A percentile compares a stretch with the other conserved stretches of the same genome.
Evolutionary conservation across 75 land plant genomes (phyloP).

Genomic region (Picea sitchensis): DNA sequence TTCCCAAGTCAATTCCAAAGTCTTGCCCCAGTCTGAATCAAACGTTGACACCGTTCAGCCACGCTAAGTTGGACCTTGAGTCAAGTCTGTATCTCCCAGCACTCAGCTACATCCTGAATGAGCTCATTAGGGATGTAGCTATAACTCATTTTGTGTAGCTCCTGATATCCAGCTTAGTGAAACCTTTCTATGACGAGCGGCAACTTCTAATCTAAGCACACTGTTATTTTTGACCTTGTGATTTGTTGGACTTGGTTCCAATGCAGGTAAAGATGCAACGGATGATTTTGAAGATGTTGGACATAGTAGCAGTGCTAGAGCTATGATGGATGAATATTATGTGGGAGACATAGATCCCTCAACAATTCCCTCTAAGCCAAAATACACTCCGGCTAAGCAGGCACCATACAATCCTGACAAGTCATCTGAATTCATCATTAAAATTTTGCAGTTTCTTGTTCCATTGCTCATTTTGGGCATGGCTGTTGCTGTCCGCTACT

Average conservation of each 20-base stretch:
- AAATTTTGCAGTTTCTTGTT: slow-evolving; percentile 67
- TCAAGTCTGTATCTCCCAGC: no score
- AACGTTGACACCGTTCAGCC: no score
- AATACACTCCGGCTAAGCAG: slow-evolving; percentile 52
- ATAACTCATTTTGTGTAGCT: no score
- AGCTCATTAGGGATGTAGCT: no score
- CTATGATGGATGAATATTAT: slow-evolving; percentile 65
- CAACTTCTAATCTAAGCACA: not conserved
- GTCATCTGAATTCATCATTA: slow-evolving; percentile 52
- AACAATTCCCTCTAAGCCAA: slow-evolving; percentile 48
- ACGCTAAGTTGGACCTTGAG: no score
- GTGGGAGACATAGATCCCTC: slow-evolving; percentile 61
- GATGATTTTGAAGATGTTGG: slow-evolving; percentile 86
- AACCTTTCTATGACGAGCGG: no score
- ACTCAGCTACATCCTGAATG: no score
- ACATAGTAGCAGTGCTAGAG: slow-evolving; percentile 58
- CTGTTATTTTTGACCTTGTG: not conserved
- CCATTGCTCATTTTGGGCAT: slow-evolving; percentile 55
- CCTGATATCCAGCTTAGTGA: no score
- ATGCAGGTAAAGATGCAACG: slow-evolving; percentile 75
- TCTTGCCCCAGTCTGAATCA: no score
- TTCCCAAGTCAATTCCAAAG: no score
- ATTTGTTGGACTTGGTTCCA: not conserved
- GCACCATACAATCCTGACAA: slow-evolving; percentile 52
- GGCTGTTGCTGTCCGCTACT: slow-evolving; percentile 53